Conservation (phyloP, 2,329 filamentous ascomycete genomes). For the Trichoderma sp. region DNA sequence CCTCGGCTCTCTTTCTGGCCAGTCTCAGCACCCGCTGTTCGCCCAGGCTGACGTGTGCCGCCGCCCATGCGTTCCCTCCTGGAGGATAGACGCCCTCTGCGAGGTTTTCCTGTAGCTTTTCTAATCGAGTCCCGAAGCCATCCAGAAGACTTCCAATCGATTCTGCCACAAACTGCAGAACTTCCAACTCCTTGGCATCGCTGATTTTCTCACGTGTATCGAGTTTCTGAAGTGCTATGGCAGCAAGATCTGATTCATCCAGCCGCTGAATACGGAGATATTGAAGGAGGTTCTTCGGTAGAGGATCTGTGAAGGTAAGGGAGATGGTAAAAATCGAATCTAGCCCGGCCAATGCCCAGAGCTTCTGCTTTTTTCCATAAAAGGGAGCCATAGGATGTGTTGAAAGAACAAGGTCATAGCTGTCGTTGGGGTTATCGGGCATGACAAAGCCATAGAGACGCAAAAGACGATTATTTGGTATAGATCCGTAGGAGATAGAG, state of each 20-base stretch:
- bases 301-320: constrained; percentile 34
- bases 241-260: constrained; percentile 33
- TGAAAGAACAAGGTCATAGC: constrained; percentile 39
- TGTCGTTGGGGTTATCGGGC: constrained; percentile 39
- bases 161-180: constrained; percentile 36
- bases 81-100: constrained; percentile 33
- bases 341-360: constrained; percentile 35
- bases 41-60: constrained; percentile 33
- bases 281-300: constrained; percentile 37
- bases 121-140: constrained; percentile 34
- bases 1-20: constrained; percentile 36
- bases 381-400: constrained; percentile 37
- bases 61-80: constrained; percentile 39
- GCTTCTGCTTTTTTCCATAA: constrained; percentile 38
- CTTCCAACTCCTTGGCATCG: constrained; percentile 35
- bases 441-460: constrained; percentile 42
- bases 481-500: constrained; percentile 36
- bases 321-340: neutral
- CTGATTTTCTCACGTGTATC: constrained; percentile 32
- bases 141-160: constrained; percentile 35
- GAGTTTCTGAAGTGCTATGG: constrained; percentile 29
- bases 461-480: constrained; percentile 40
- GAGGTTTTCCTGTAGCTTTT: constrained; percentile 36
- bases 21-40: constrained; percentile 38
- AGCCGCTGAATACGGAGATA: constrained; percentile 40